These are phyloP conservation scores for Arthrobotrys sinensis DNA, from an alignment of 2,329 filamentous ascomycete species.

Conservation along the genomic window DNA sequence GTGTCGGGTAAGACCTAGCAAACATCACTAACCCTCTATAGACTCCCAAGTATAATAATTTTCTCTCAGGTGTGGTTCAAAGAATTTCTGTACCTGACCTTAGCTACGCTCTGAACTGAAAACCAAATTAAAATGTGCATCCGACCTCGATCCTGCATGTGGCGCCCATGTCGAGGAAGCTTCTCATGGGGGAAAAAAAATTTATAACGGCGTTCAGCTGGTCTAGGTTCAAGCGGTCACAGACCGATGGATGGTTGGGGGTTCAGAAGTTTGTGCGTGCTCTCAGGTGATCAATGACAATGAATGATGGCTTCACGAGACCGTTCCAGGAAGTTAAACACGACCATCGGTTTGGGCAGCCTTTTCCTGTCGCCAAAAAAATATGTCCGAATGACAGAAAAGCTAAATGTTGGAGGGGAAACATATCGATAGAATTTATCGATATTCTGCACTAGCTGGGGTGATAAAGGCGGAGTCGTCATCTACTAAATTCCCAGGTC, in stretches of 20 bases:
- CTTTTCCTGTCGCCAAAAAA: conserved; percentile 38
- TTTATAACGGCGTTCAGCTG: conserved; percentile 55
- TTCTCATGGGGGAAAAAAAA: conserved; percentile 8
- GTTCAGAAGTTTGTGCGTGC: conserved; percentile 54
- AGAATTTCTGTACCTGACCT: conserved; percentile 47
- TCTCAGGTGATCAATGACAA: conserved; percentile 59
- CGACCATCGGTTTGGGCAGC: conserved; percentile 49
- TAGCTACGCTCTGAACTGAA: conserved; percentile 31
- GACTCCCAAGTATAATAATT: conserved; percentile 20
- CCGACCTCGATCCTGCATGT: conserved; percentile 49
- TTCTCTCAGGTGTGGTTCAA: conserved; percentile 44
- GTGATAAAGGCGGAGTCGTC: conserved; percentile 44
- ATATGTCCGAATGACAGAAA: conserved; percentile 26
- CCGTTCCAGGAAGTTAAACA: conserved; percentile 61
- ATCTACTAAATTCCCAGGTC: conserved; percentile 25
- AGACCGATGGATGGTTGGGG: conserved; percentile 46
- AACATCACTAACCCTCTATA: conserved; percentile 26
- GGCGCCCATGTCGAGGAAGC: conserved; percentile 29
- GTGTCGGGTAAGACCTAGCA: conserved; percentile 53
- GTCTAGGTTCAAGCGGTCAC: conserved; percentile 47
- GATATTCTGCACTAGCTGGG: conserved; percentile 41
- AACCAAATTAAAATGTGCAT: conserved; percentile 47
- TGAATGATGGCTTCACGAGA: conserved; percentile 60
- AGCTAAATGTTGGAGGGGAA: conserved; percentile 10
- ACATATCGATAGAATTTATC: conserved; percentile 42